phyloP scores from a whole-genome alignment of 805 yeast species.

The Diddensiella santjacobensis region DNA sequence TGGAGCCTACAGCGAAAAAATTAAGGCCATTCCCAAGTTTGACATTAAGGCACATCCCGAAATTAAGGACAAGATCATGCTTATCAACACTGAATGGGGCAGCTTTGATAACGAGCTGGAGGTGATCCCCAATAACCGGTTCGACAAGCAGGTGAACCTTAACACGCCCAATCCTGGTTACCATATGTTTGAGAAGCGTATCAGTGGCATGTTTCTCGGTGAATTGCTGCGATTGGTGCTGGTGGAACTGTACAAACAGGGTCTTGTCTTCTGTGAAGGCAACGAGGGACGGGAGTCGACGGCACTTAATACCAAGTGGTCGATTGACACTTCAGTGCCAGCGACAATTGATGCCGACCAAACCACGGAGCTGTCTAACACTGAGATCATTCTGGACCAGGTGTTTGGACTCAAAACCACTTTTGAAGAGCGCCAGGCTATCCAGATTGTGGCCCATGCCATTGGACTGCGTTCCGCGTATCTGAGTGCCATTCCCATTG shows the following conservation, averaged over 20 bases:
- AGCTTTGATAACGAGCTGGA: constrained; percentile 84
- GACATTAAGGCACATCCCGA: constrained; percentile 39
- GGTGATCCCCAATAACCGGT: constrained; percentile 72
- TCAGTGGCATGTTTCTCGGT: constrained; percentile 90
- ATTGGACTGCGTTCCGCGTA: constrained; percentile 87
- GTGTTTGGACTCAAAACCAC: constrained; percentile 64
- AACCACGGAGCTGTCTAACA: constrained; percentile 50
- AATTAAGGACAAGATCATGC: constrained; percentile 51
- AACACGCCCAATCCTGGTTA: constrained; percentile 76
- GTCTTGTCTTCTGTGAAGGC: constrained; percentile 46
- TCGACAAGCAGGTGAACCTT: constrained; percentile 68
- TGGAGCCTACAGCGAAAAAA: constrained; percentile 84
- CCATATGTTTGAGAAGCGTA: constrained; percentile 91
- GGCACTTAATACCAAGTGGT: constrained; percentile 62
- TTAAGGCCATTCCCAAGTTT: constrained; percentile 71
- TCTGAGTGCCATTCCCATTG: constrained; percentile 82
- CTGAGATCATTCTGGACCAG: constrained; percentile 31
- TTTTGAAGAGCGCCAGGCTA: constrained; percentile 64
- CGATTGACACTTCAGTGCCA: constrained; percentile 75
- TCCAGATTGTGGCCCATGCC: constrained; percentile 71
- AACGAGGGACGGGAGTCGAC: constrained; percentile 20
- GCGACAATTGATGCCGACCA: constrained; percentile 85
- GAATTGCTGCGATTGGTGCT: constrained; percentile 76
- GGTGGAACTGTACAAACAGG: constrained; percentile 55
- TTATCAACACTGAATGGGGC: constrained; percentile 97